Conservation (phyloP, 129 eudicot genomes). For the Chrysanthemum seticuspe region DNA sequence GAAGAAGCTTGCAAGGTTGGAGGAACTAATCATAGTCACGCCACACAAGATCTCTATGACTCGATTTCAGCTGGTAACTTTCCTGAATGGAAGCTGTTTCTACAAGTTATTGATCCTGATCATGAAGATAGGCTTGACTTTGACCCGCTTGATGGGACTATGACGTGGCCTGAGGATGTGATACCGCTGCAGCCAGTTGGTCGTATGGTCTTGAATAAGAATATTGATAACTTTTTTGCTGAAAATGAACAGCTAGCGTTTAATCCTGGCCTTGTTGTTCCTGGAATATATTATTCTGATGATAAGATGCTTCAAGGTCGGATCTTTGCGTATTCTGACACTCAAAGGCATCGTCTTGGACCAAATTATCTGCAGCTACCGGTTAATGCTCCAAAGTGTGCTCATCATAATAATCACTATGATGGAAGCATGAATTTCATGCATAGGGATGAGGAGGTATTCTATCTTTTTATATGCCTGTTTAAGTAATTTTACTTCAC, state of each 20-base stretch:
- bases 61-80: constrained; percentile 61
- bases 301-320: constrained; percentile 70
- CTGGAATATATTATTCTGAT: constrained; percentile 62
- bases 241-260: constrained; percentile 71
- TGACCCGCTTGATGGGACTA: constrained; percentile 68
- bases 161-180: constrained; percentile 68
- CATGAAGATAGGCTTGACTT: constrained; percentile 62
- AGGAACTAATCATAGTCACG: constrained; percentile 70
- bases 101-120: constrained; percentile 56
- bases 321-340: constrained; percentile 60
- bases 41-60: constrained; percentile 64
- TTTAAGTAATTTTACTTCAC: too few species aligned
- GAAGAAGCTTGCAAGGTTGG: constrained; percentile 56
- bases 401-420: constrained; percentile 70
- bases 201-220: constrained; percentile 61
- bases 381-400: constrained; percentile 64
- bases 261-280: constrained; percentile 56
- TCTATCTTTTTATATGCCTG: not conserved
- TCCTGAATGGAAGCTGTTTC: constrained; percentile 61
- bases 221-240: constrained; percentile 67
- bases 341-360: constrained; percentile 72
- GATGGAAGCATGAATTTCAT: constrained; percentile 69
- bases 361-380: constrained; percentile 68
- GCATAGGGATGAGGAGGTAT: constrained; percentile 73
- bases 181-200: constrained; percentile 72